Percentiles rank a stretch among this genome's conserved stretches.
These are phyloP conservation scores for Termitomyces sp. DNA, from an alignment of 1,284 basidiomycete genomes.

Conservation along the genomic window DNA sequence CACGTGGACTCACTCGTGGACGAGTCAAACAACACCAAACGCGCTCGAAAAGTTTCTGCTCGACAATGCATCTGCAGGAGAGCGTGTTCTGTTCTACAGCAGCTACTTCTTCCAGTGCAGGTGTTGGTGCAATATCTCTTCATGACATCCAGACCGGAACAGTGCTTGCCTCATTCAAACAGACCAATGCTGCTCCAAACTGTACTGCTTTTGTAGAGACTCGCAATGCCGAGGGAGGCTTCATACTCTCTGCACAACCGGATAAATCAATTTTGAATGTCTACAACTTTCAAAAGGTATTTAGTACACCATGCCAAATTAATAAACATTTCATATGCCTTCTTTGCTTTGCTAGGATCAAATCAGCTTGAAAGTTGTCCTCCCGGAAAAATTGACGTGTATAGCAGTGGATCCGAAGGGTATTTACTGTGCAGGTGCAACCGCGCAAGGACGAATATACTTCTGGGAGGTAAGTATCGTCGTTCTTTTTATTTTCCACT, in stretches of 20 bases:
- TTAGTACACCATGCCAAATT: background rate
- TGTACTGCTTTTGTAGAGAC: slow-evolving; percentile 62
- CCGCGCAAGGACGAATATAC: slow-evolving; percentile 83
- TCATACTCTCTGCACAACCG: slow-evolving; percentile 70
- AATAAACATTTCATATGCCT: background rate
- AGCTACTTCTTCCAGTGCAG: slow-evolving; percentile 43
- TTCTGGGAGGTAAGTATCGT: slow-evolving; percentile 81
- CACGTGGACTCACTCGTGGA: slow-evolving; percentile 16
- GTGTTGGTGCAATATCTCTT: slow-evolving; percentile 56
- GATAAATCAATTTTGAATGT: slow-evolving; percentile 79
- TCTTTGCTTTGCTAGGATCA: slow-evolving; percentile 61
- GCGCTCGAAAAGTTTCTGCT: slow-evolving; percentile 10
- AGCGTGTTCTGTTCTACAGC: slow-evolving; percentile 58
- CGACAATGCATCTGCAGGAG: slow-evolving; percentile 62
- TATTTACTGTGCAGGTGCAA: slow-evolving; percentile 82
- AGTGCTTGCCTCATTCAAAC: slow-evolving; percentile 71
- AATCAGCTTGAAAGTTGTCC: slow-evolving; percentile 77
- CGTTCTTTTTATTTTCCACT: slow-evolving; percentile 16
- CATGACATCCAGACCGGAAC: slow-evolving; percentile 72
- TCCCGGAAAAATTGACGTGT: slow-evolving; percentile 85
- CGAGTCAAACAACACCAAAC: slow-evolving; percentile 10
- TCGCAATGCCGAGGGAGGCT: slow-evolving; percentile 63
- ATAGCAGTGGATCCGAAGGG: slow-evolving; percentile 73
- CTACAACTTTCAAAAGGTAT: slow-evolving; percentile 80
- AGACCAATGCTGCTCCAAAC: slow-evolving; percentile 54